Conservation (phyloP, 1,139 yeast genomes). For the Entelexis sorbosivorans region DNA sequence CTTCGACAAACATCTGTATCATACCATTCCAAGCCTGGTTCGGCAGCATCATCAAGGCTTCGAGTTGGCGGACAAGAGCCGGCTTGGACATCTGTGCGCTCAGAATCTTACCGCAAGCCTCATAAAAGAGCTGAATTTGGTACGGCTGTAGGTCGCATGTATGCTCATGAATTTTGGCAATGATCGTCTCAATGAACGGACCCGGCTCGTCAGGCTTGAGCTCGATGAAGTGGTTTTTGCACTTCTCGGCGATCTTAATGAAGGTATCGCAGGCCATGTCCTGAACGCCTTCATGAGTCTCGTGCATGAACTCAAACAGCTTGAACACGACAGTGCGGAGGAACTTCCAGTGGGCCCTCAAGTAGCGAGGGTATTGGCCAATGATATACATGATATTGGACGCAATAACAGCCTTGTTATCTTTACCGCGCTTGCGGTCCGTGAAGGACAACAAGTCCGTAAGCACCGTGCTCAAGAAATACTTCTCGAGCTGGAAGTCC, state of each 20-base stretch:
- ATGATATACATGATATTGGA: conserved; percentile 98
- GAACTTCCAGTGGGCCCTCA: conserved; percentile 97
- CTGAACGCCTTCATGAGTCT: conserved; percentile 98
- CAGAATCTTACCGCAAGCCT: conserved; percentile 91
- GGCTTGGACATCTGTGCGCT: conserved; percentile 63
- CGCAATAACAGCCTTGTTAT: conserved; percentile 96
- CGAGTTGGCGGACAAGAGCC: conserved; percentile 59
- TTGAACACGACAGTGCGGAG: conserved; percentile 90
- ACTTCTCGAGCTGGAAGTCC: conserved; percentile 96
- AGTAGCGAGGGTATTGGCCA: conserved; percentile 95
- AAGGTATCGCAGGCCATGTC: conserved; percentile 99
- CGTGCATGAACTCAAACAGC: conserved; percentile 97
- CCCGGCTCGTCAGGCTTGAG: conserved; percentile 78
- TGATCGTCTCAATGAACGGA: conserved; percentile 87
- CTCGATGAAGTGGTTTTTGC: conserved; percentile 89
- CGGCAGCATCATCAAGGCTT: conserved; percentile 79
- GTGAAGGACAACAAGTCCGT: conserved; percentile 84
- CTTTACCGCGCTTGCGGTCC: conserved; percentile 94
- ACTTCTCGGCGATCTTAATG: conserved; percentile 85
- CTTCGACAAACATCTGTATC: conserved; percentile 75
- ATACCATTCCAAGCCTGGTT: conserved; percentile 91
- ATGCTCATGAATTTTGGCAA: conserved; percentile 66
- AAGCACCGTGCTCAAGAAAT: conserved; percentile 83
- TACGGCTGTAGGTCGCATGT: conserved; percentile 93
- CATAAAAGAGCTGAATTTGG: conserved; percentile 94